phyloP scores from a whole-genome alignment of 345 rosid genomes.

The Citrus sp. region DNA sequence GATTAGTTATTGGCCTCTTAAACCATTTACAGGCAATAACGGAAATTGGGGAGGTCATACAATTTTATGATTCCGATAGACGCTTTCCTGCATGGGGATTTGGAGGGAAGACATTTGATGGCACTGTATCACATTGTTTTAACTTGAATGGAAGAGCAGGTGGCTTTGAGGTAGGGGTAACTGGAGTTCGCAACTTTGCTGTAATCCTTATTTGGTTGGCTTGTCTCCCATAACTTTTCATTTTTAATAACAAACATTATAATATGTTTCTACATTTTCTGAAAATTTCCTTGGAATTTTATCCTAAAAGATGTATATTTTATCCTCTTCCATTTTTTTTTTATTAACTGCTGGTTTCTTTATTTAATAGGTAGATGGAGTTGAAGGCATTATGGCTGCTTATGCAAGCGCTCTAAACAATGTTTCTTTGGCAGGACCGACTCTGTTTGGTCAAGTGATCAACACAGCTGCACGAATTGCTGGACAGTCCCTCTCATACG shows the following conservation, averaged over 20 bases:
- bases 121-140: constrained; percentile 72
- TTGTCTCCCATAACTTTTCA: neutral
- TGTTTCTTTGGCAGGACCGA: constrained; percentile 66
- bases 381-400: constrained; percentile 81
- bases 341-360: neutral
- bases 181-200: neutral
- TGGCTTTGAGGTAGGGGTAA: constrained; percentile 53
- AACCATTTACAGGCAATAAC: no score
- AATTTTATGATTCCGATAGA: constrained; percentile 56
- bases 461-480: constrained; percentile 59
- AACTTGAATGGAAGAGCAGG: constrained; percentile 60
- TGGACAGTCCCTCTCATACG: constrained; percentile 26
- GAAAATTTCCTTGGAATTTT: neutral
- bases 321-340: neutral
- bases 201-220: neutral
- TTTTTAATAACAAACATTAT: no score
- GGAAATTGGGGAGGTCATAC: no score
- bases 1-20: no score
- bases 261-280: neutral
- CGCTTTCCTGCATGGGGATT: constrained; percentile 89
- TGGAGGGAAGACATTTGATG: constrained; percentile 63
- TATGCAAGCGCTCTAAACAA: constrained; percentile 51
- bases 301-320: neutral
- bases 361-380: constrained; percentile 66
- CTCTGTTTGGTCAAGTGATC: constrained; percentile 60